Evolutionary conservation across 2,329 filamentous ascomycete species (phyloP), one percentile per base, ranked within the genome.

Genomic region (Xylaria polymorpha): DNA sequence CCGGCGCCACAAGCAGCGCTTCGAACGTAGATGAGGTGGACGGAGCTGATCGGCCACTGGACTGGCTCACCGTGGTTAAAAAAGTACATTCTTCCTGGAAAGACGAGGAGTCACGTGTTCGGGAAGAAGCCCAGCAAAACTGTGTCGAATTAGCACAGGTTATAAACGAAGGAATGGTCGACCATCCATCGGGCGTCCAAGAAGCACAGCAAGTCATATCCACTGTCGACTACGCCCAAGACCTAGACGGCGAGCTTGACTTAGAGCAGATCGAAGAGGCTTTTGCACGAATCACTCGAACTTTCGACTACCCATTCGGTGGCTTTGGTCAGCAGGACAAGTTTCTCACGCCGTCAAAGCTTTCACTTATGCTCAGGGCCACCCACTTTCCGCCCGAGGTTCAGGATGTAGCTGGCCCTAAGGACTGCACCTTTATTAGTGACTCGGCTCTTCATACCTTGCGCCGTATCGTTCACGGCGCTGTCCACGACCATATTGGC

Each of bases 231-330:
- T 74, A 79, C 66, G 69, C 77, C 55, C 67, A 73, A 39, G 78
- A 81, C 48, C 81, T 98, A 41, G 94, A 98, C 56, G 78, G 78
- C 66, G 79, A 82, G 57, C 82, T 98, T 48, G 96, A 98, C 74
- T 83, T 99, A 65, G 96, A 98, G 74, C 86, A 98, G 72, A 83
- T 99, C 10, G 96, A 98, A 77, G 94, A 98, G 77, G 94, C 94
- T 0, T 95, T 93, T 73, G 87, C 89, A 32, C 89, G 96, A 74
- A 96, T 97, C 74, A 88, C 88, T 15, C 86, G 87, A 41, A 92
- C 92, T n/a, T 98, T 92, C 76, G 95, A 98, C 78, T 84, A 86
- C 1, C 84, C 88, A 8, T 88, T 93, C 76, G 94, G 92, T 41
- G 96, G 96, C 0, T 99, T 98, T 78, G 90, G 90, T 0, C 80